Evolutionary conservation across 495 filamentous ascomycete genomes (phyloP).

Genomic region (Annulohypoxylon nitens): DNA sequence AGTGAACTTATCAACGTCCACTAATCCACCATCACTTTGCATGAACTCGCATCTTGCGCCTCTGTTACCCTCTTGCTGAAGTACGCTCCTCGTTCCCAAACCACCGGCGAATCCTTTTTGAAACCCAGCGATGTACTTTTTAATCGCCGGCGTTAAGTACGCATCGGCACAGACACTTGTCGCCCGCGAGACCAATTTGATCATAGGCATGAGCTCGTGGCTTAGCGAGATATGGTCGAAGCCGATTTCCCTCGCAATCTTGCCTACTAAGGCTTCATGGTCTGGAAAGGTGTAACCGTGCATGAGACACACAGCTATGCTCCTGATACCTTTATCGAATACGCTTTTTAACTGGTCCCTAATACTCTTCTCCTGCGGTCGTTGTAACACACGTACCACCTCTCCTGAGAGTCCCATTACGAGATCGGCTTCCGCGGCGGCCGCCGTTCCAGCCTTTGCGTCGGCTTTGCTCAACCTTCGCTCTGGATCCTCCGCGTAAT

Average conservation of each 20-base stretch:
- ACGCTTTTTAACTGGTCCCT: slow-evolving; percentile 67
- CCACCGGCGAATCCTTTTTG: slow-evolving; percentile 79
- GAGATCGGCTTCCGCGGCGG: slow-evolving; percentile 63
- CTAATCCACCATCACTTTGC: slow-evolving; percentile 86
- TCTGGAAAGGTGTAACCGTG: slow-evolving; percentile 84
- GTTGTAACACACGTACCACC: slow-evolving; percentile 73
- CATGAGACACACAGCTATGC: slow-evolving; percentile 83
- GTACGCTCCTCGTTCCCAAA: slow-evolving; percentile 75
- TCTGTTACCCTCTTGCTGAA: slow-evolving; percentile 65
- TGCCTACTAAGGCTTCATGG: slow-evolving; percentile 77
- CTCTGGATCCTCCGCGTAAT: slow-evolving; percentile 86
- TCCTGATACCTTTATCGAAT: slow-evolving; percentile 72
- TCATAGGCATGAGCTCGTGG: slow-evolving; percentile 93
- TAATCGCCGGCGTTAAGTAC: slow-evolving; percentile 95
- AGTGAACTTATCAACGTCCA: slow-evolving; percentile 80
- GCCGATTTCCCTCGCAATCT: slow-evolving; percentile 77
- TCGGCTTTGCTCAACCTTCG: slow-evolving; percentile 65
- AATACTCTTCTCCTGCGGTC: slow-evolving; percentile 68
- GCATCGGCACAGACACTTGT: slow-evolving; percentile 96
- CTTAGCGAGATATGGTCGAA: slow-evolving; percentile 81
- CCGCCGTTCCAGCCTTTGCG: slow-evolving; percentile 60
- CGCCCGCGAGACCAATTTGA: slow-evolving; percentile 85
- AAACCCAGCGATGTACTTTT: slow-evolving; percentile 94
- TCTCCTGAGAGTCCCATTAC: slow-evolving; percentile 78
- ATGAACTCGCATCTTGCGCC: slow-evolving; percentile 84